Conservation (phyloP, 495 filamentous ascomycete genomes). For the Penicillium parvum region DNA sequence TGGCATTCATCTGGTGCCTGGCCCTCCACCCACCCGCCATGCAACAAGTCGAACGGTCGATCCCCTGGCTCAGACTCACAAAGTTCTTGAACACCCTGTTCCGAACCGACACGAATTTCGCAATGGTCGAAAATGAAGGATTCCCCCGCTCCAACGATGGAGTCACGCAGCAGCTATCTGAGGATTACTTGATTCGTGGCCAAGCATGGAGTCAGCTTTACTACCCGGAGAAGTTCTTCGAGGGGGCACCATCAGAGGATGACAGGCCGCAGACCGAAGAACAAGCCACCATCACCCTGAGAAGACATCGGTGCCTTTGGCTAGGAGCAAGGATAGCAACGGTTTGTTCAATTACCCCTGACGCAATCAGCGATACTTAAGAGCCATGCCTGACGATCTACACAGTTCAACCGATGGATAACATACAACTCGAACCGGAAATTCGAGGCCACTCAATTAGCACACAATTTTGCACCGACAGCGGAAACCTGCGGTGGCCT, state of each 20-base stretch:
- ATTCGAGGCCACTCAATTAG: slow-evolving; percentile 32
- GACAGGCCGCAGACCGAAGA: slow-evolving; percentile 71
- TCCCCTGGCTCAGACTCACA: slow-evolving; percentile 67
- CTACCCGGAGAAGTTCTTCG: slow-evolving; percentile 68
- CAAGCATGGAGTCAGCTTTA: slow-evolving; percentile 66
- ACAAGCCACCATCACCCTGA: slow-evolving; percentile 56
- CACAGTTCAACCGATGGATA: slow-evolving; percentile 42
- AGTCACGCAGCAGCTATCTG: slow-evolving; percentile 60
- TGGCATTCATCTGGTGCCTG: slow-evolving; percentile 65
- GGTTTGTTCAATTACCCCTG: slow-evolving; percentile 25
- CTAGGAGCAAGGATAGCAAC: slow-evolving; percentile 57
- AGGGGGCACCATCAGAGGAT: slow-evolving; percentile 63
- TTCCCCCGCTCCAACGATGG: slow-evolving; percentile 54
- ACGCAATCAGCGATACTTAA: background rate
- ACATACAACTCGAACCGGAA: slow-evolving; percentile 24
- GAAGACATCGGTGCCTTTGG: slow-evolving; percentile 73
- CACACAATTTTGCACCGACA: slow-evolving; percentile 21
- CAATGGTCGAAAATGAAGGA: slow-evolving; percentile 43
- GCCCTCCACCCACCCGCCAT: slow-evolving; percentile 49
- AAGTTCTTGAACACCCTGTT: slow-evolving; percentile 62
- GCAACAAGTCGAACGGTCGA: slow-evolving; percentile 45
- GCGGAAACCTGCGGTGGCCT: slow-evolving; percentile 18
- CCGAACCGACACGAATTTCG: slow-evolving; percentile 35
- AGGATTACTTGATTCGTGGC: slow-evolving; percentile 79
- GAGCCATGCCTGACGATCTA: background rate